Conservation (phyloP, 805 yeast genomes). For the Candida coleopterorum region DNA sequence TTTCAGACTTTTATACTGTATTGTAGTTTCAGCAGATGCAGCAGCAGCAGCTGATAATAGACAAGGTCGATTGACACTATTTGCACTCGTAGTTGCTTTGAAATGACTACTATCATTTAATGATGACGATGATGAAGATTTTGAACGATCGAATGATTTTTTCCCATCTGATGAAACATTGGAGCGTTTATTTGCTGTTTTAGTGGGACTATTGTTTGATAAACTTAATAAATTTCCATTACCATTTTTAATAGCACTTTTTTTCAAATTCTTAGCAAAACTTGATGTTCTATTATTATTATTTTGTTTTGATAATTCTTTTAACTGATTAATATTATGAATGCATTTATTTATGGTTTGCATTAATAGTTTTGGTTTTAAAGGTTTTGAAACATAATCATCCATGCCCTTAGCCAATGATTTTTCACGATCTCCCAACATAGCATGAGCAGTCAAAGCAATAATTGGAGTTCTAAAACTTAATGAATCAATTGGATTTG, state of each 20-base stretch:
- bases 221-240: constrained; percentile 12
- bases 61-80: constrained; percentile 33
- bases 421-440: constrained; percentile 87
- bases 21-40: constrained; percentile 32
- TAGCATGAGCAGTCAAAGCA: constrained; percentile 89
- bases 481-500: constrained; percentile 64
- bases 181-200: constrained; percentile 2
- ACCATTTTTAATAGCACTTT: constrained; percentile 25
- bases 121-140: constrained; percentile 9
- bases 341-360: constrained; percentile 85
- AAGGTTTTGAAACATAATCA: constrained; percentile 82
- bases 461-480: constrained; percentile 80
- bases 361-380: constrained; percentile 75
- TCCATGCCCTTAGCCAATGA: constrained; percentile 90
- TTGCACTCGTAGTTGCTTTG: constrained; percentile 27
- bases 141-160: constrained; percentile 3
- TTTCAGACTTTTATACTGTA: neutral
- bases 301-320: constrained; percentile 48
- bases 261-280: constrained; percentile 43
- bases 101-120: constrained; percentile 19
- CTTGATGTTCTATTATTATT: constrained; percentile 41
- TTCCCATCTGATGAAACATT: constrained; percentile 9
- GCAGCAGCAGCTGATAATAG: constrained; percentile 25
- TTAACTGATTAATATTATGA: constrained; percentile 60
- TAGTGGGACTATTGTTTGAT: constrained; percentile 9